These are phyloP conservation scores for Fusarium sp. DNA, from an alignment of 2,329 filamentous ascomycete genomes.

Conservation along the genomic window DNA sequence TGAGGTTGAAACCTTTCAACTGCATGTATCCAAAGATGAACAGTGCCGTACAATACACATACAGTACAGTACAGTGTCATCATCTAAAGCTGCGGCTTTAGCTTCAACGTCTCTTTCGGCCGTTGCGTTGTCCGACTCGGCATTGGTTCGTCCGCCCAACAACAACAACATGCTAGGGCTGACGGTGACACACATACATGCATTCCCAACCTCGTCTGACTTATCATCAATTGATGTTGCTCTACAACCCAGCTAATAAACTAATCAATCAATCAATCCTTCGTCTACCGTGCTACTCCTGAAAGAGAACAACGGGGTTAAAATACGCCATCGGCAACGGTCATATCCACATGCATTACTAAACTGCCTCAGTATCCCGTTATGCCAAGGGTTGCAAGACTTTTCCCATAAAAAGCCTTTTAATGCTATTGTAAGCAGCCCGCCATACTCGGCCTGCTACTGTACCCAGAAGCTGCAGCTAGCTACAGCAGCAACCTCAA, in stretches of 20 bases:
- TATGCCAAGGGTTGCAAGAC: constrained; percentile 9
- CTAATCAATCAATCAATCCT: neutral
- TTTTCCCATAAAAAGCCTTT: neutral
- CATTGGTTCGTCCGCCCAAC: constrained; percentile 16
- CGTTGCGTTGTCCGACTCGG: constrained; percentile 28
- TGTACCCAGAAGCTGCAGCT: constrained; percentile 16
- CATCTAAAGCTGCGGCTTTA: constrained; percentile 4
- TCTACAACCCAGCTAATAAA: constrained; percentile 6
- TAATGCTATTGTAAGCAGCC: constrained; percentile 43
- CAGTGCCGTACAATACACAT: neutral
- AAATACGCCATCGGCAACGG: constrained; percentile 8
- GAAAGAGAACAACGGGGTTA: neutral
- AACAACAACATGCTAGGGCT: constrained; percentile 35
- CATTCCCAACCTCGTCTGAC: constrained; percentile 15
- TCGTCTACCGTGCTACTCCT: neutral
- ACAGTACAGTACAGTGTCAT: constrained; percentile 1
- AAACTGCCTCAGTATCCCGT: constrained; percentile 12
- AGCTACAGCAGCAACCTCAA: constrained; percentile 5
- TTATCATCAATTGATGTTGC: constrained; percentile 11
- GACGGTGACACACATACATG: constrained; percentile 25
- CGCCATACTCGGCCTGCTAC: constrained; percentile 4
- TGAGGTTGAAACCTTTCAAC: neutral
- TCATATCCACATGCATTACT: constrained; percentile 28
- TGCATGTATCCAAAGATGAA: neutral
- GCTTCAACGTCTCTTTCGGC: constrained; percentile 31